Conservation (phyloP, 139 green algal genomes). For the Asterochloris erici region DNA sequence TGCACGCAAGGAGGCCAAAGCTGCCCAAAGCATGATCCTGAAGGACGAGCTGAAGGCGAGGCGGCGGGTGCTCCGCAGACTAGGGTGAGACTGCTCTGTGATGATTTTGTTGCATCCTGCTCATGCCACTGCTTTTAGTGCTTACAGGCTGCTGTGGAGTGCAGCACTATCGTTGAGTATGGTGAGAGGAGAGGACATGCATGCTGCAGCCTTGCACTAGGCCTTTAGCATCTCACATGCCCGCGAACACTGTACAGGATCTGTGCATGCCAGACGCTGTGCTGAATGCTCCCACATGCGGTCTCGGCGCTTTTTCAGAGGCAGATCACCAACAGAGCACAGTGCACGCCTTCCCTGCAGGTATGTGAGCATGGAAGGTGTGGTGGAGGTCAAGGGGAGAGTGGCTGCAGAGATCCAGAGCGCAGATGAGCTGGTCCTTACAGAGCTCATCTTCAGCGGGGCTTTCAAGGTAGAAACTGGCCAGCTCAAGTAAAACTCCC, state of each 20-base stretch:
- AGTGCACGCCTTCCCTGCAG: slow-evolving; percentile 5
- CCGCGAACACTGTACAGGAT: too few species aligned
- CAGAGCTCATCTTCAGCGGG: slow-evolving; percentile 74
- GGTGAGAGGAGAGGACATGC: too few species aligned
- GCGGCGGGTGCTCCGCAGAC: slow-evolving; percentile 55
- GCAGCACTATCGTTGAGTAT: too few species aligned
- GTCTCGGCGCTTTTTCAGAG: too few species aligned
- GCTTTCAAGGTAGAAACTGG: slow-evolving; percentile 38
- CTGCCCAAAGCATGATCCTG: slow-evolving; percentile 59
- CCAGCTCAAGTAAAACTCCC: neutral
- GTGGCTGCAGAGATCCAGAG: slow-evolving; percentile 55
- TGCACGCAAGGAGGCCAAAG: slow-evolving; percentile 44
- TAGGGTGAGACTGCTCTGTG: slow-evolving; percentile 39
- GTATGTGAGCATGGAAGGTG: slow-evolving; percentile 40
- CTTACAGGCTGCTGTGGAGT: too few species aligned
- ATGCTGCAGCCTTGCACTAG: too few species aligned
- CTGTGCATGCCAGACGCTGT: too few species aligned
- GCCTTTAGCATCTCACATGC: too few species aligned
- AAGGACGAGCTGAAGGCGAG: slow-evolving; percentile 62
- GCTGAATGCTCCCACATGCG: too few species aligned
- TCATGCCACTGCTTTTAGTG: too few species aligned
- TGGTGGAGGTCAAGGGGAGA: slow-evolving; percentile 62
- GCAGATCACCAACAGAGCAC: too few species aligned
- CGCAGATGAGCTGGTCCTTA: slow-evolving; percentile 75
- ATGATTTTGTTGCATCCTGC: too few species aligned